A percentile compares a stretch with the other conserved stretches of the same genome.
phyloP scores from a whole-genome alignment of 129 eudicot species.

The Helianthus tuberosus region DNA sequence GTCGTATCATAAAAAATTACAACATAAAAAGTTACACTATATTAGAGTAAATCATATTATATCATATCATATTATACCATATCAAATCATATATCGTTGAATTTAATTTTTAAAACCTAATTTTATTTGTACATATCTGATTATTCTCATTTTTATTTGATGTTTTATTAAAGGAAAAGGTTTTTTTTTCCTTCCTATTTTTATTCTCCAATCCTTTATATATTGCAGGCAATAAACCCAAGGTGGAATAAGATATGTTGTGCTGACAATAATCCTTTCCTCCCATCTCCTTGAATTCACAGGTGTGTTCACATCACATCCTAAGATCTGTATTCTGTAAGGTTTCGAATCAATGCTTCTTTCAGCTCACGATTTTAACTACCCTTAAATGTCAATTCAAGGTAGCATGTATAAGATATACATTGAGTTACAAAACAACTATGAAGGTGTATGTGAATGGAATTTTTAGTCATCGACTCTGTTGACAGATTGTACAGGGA shows the following conservation, averaged over 20 bases:
- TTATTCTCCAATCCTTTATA: background rate
- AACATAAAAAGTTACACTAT: too few relatives aligned
- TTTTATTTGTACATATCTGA: background rate
- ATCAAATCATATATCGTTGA: too few relatives aligned
- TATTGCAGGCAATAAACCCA: background rate
- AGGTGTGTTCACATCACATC: too few relatives aligned
- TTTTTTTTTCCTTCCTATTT: background rate
- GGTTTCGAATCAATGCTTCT: too few relatives aligned
- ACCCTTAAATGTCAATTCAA: too few relatives aligned
- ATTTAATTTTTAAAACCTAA: background rate
- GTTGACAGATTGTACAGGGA: conserved; percentile 15
- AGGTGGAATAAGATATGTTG: background rate
- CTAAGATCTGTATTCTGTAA: too few relatives aligned
- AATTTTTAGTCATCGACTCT: background rate
- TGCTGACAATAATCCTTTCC: background rate
- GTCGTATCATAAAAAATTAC: too few relatives aligned
- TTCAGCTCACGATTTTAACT: too few relatives aligned
- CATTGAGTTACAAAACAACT: conserved; percentile 1
- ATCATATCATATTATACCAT: too few relatives aligned
- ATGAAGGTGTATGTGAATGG: conserved; percentile 14
- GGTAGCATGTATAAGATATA: background rate
- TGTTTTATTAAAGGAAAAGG: background rate
- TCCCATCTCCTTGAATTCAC: background rate
- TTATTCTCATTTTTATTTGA: background rate
- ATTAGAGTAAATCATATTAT: too few relatives aligned